Conservation (phyloP, 2,329 filamentous ascomycete genomes). For the Claviceps paspali region DNA sequence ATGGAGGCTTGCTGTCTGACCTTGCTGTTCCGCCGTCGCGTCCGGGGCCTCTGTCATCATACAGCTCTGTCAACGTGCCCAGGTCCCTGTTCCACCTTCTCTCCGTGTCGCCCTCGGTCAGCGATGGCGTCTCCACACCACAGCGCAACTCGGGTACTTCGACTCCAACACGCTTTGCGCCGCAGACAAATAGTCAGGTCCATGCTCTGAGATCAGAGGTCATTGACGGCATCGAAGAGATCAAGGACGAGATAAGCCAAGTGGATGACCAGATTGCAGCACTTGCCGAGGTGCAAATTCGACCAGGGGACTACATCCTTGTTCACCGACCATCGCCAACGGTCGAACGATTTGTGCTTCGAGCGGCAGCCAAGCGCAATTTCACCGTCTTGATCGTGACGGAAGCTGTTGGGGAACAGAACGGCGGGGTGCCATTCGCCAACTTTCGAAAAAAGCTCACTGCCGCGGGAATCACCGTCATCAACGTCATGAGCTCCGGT, state of each 20-base stretch:
- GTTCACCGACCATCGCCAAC: conserved; percentile 76
- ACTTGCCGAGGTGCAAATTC: conserved; percentile 80
- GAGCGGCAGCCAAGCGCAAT: conserved; percentile 74
- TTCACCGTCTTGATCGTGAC: conserved; percentile 83
- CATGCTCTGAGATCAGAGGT: conserved; percentile 79
- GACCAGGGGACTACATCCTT: conserved; percentile 82
- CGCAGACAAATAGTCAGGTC: conserved; percentile 29
- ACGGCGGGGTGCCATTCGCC: conserved; percentile 26
- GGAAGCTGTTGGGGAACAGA: conserved; percentile 29
- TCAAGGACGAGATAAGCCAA: conserved; percentile 86
- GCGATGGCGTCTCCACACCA: conserved; percentile 25
- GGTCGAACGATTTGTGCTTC: conserved; percentile 77
- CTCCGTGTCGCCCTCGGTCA: conserved; percentile 45
- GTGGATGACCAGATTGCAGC: conserved; percentile 87
- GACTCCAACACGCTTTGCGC: conserved; percentile 26
- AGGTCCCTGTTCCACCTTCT: conserved; percentile 84
- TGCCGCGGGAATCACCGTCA: conserved; percentile 63
- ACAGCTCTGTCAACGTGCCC: conserved; percentile 48
- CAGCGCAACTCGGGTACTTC: conserved; percentile 32
- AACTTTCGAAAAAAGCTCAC: conserved; percentile 64
- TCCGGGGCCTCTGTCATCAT: conserved; percentile 45
- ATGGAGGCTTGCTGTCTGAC: conserved; percentile 14
- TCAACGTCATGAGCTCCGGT: conserved; percentile 70
- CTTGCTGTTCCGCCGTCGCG: conserved; percentile 23
- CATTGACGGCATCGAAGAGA: conserved; percentile 85